Evolutionary conservation across 2,329 filamentous ascomycete genomes (phyloP), one percentile per base, ranked within the genome.

Genomic region (Penicillium digitatum): DNA sequence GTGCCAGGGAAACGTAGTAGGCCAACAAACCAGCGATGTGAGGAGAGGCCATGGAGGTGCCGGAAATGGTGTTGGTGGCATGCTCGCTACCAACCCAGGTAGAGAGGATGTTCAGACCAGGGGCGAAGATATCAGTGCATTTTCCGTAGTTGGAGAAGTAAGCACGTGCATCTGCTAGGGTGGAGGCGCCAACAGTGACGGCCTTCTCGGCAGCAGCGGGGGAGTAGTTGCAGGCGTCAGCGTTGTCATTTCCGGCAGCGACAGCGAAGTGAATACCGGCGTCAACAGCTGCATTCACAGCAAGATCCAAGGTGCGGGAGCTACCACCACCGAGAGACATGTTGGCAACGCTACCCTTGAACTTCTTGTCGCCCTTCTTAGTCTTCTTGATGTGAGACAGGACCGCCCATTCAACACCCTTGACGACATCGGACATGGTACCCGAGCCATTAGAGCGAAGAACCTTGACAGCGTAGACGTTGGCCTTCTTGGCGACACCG

Each of bases 101-200:
- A 63, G 94, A 99, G 69, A 90, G 85, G 69, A 99, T 96, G 87
- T 91, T 96, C 70, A 96, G 83, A 72, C 94, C 94, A 58, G 94
- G 94, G 61, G 92, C 94, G 71, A 99, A 99, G 82, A 99, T 96
- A 78, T 99, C 94, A 75, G 93, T 96, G 85, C 94, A 99, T 83
- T 93, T 94, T 76, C 94, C 94, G 77, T 87, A 97, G 89, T 99
- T 99, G 85, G 95, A 99, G 87, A 99, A 99, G 85, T 97, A 99
- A 63, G 94, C 94, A 78, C 94, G 93, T 82, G 90, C 90, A 73
- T 99, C 94, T 70, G 88, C 85, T 57, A 99, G 85, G 66, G 90
- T 94, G 43, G 91, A 95, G 65, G 94, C 94, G 77, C 93, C 95
- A 62, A 99, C 94, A 56, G 94, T 99, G 74, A 99, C 85, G 65